These are phyloP conservation scores for Rhizoclosmatium globosum DNA, from an alignment of 192 early-diverging fungal species.

Conservation along the genomic window DNA sequence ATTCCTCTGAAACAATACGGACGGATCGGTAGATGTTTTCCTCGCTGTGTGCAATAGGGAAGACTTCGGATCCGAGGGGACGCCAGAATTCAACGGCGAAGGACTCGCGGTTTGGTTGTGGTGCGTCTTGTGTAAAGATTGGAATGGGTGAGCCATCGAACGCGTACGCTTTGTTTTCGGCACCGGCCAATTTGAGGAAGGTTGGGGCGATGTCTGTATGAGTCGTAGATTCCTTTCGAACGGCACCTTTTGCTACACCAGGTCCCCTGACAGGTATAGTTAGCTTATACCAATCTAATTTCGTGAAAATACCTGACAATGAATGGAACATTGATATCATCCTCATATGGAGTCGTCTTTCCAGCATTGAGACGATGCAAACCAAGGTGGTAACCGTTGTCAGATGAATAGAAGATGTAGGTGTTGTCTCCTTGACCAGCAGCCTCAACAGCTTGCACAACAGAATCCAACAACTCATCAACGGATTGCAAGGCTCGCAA, in stretches of 20 bases:
- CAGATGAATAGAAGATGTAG: conserved; percentile 66
- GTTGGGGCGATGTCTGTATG: conserved; percentile 73
- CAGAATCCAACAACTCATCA: conserved; percentile 66
- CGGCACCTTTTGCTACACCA: conserved; percentile 57
- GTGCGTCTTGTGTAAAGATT: conserved; percentile 45
- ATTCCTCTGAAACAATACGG: not conserved
- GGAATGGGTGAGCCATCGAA: conserved; percentile 69
- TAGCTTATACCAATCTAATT: not conserved
- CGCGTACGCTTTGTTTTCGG: conserved; percentile 43
- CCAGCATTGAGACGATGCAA: conserved; percentile 67
- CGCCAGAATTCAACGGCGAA: conserved; percentile 29
- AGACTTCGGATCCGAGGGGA: conserved; percentile 1
- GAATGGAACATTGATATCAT: conserved; percentile 63
- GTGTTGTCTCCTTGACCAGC: conserved; percentile 58
- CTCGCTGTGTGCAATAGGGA: not conserved
- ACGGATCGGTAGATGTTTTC: conserved; percentile 22
- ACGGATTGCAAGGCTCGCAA: conserved; percentile 52
- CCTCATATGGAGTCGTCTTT: conserved; percentile 69
- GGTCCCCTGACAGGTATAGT: conserved; percentile 53
- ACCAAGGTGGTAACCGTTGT: conserved; percentile 77
- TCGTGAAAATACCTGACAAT: conserved; percentile 40
- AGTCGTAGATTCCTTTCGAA: conserved; percentile 48
- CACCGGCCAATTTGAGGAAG: conserved; percentile 61
- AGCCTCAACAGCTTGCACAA: conserved; percentile 58
- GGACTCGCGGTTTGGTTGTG: conserved; percentile 36